These are phyloP conservation scores for Suillus placidus DNA, from an alignment of 768 basidiomycete species.

Conservation along the genomic window DNA sequence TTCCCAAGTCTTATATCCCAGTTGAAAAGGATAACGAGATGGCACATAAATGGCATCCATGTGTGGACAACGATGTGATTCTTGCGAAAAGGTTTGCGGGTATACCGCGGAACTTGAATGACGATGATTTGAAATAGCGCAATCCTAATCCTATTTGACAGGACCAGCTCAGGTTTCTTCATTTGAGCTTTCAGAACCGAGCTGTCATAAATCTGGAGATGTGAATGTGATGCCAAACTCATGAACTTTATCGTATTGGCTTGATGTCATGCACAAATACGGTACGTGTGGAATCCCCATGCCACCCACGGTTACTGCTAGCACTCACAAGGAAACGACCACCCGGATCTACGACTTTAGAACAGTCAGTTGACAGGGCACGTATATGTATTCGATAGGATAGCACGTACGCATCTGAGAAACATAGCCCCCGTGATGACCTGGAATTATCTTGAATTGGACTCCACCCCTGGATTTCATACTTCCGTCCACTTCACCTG, in stretches of 20 bases:
- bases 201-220: slow-evolving; percentile 27
- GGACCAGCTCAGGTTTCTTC: slow-evolving; percentile 12
- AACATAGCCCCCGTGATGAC: slow-evolving; percentile 93
- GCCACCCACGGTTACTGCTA: slow-evolving; percentile 93
- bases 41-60: slow-evolving; percentile 25
- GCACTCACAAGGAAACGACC: slow-evolving; percentile 87
- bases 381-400: slow-evolving; percentile 15
- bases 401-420: slow-evolving; percentile 84
- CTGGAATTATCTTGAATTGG: slow-evolving; percentile 93
- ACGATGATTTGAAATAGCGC: slow-evolving; percentile 34
- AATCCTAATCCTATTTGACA: slow-evolving; percentile 31
- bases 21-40: slow-evolving; percentile 36
- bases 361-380: slow-evolving; percentile 28
- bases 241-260: slow-evolving; percentile 34
- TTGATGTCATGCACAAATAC: slow-evolving; percentile 92
- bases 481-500: slow-evolving; percentile 63
- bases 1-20: slow-evolving; percentile 33
- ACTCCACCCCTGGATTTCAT: slow-evolving; percentile 68
- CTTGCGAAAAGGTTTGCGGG: slow-evolving; percentile 26
- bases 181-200: slow-evolving; percentile 3
- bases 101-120: slow-evolving; percentile 37
- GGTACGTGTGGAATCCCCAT: slow-evolving; percentile 86
- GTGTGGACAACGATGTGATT: slow-evolving; percentile 23
- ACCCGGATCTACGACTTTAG: slow-evolving; percentile 81
- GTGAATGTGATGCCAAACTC: slow-evolving; percentile 9